These are phyloP conservation scores for Isoetes taiwanensis DNA, from an alignment of 75 land plant species.

Conservation along the genomic window DNA sequence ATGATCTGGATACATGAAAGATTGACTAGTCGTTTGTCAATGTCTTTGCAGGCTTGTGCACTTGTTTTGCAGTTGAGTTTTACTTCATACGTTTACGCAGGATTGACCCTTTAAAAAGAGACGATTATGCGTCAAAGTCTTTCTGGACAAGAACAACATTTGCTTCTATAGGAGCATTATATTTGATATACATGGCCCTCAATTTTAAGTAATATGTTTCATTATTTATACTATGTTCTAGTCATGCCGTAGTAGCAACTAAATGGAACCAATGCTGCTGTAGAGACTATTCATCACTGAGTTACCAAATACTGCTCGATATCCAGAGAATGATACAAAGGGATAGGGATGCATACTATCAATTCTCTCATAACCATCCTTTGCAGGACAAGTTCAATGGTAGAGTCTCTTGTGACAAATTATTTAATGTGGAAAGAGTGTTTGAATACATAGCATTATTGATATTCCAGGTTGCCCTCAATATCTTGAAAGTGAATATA, in stretches of 20 bases:
- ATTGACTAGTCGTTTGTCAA: background rate
- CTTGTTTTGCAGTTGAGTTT: background rate
- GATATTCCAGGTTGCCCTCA: no score
- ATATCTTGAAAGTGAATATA: no score
- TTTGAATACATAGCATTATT: no score
- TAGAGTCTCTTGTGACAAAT: no score
- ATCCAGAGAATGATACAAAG: no score
- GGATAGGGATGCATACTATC: no score
- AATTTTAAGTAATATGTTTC: background rate
- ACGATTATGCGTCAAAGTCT: background rate
- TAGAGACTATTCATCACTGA: background rate
- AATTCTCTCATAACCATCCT: no score
- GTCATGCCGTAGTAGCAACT: background rate
- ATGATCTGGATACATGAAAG: background rate
- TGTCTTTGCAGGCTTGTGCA: background rate
- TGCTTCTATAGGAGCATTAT: background rate
- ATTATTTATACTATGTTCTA: background rate
- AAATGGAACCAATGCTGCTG: no score
- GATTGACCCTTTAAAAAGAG: background rate
- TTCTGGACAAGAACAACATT: background rate
- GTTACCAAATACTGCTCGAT: background rate
- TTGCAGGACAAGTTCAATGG: no score
- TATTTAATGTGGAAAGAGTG: no score
- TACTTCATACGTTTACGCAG: background rate
- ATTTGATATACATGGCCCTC: background rate